A percentile compares a stretch with the other conserved stretches of the same genome.
Evolutionary conservation across 352 stramenopile genomes (phyloP).

Genomic region (Vaucheria bursata): DNA sequence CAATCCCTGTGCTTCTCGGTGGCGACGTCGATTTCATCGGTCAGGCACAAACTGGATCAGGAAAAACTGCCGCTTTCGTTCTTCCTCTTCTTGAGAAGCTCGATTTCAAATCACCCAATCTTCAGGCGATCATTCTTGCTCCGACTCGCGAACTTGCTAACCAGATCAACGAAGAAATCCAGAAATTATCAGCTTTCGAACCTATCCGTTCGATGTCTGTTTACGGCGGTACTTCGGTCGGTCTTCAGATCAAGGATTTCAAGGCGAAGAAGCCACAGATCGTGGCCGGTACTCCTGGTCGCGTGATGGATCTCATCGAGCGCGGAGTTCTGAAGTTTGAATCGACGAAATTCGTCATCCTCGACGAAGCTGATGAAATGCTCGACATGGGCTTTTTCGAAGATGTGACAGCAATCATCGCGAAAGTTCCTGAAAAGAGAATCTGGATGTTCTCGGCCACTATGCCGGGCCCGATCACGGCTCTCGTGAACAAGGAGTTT

Average conservation of each 20-base stretch:
- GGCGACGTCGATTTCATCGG: constrained; percentile 98
- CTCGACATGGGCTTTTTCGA: constrained; percentile 73
- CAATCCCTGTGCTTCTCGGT: constrained; percentile 56
- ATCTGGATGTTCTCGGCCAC: constrained; percentile 96
- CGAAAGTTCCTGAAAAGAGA: constrained; percentile 86
- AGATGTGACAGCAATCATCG: constrained; percentile 70
- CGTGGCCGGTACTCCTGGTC: constrained; percentile 84
- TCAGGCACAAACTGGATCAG: constrained; percentile 90
- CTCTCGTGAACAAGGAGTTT: constrained; percentile 89
- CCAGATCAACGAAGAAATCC: constrained; percentile 80
- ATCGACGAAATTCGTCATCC: constrained; percentile 80
- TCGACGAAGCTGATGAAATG: constrained; percentile 77
- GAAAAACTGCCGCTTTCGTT: constrained; percentile 85
- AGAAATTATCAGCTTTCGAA: constrained; percentile 81
- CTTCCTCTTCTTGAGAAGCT: constrained; percentile 70
- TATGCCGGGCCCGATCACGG: constrained; percentile 94
- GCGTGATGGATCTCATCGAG: constrained; percentile 89
- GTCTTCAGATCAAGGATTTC: constrained; percentile 60
- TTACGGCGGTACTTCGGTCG: constrained; percentile 75
- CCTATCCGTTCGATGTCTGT: constrained; percentile 74
- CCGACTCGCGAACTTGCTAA: constrained; percentile 71
- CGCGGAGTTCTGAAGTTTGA: constrained; percentile 72
- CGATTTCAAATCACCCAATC: constrained; percentile 58
- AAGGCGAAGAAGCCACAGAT: constrained; percentile 73
- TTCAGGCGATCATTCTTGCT: constrained; percentile 67